These are phyloP conservation scores for Astrocystis sublimbata DNA, from an alignment of 495 filamentous ascomycete species.

Conservation along the genomic window DNA sequence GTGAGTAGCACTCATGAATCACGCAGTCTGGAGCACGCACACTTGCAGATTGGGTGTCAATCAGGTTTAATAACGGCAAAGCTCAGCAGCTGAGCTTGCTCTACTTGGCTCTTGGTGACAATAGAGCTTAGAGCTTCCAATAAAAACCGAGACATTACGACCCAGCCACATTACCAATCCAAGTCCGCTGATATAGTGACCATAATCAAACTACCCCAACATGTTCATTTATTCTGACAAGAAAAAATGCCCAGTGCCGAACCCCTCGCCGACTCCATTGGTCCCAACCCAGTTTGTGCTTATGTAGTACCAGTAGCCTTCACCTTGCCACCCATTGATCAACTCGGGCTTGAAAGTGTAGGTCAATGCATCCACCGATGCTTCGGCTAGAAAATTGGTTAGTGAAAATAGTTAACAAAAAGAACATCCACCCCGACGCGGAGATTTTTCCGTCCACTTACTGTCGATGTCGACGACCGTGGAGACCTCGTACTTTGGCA, in stretches of 20 bases:
- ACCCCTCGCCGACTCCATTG: background rate
- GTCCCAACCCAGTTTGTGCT: background rate
- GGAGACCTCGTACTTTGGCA: background rate
- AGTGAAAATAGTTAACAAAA: no score
- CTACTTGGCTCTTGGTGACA: no score
- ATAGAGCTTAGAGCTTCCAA: no score
- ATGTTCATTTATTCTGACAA: background rate
- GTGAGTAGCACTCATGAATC: no score
- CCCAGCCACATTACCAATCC: no score
- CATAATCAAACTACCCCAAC: background rate
- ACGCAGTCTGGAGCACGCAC: no score
- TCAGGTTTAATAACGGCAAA: no score
- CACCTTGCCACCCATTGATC: background rate
- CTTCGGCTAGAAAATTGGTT: background rate
- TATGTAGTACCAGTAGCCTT: background rate
- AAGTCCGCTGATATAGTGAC: no score
- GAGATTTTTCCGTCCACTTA: conserved; percentile 1
- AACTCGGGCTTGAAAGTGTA: background rate
- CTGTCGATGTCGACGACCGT: background rate
- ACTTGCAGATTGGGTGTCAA: no score
- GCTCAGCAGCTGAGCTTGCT: no score
- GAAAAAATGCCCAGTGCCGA: background rate
- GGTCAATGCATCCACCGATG: background rate
- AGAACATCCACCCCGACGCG: no score
- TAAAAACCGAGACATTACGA: no score